Conservation (phyloP, 192 early-diverging fungal species). For the Linnemannia zychae region DNA sequence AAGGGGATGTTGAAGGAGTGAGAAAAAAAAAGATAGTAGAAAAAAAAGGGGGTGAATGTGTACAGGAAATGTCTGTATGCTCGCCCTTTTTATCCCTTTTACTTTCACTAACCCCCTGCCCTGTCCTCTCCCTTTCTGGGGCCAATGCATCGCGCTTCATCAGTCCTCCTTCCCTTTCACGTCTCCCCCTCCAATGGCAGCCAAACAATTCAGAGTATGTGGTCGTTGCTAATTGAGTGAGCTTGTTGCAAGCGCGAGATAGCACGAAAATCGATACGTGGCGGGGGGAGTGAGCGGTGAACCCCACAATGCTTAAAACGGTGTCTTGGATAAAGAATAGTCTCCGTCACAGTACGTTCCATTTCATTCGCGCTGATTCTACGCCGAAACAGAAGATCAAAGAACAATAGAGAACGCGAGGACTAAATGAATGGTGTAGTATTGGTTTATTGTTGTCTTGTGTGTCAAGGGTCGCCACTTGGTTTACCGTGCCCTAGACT, state of each 20-base stretch:
- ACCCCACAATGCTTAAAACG: neutral
- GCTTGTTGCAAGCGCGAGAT: neutral
- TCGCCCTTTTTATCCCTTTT: neutral
- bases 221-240: neutral
- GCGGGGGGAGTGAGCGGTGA: neutral
- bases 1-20: neutral
- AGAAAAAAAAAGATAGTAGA: neutral
- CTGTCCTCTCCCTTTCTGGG: neutral
- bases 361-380: neutral
- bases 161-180: neutral
- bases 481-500: constrained; percentile 38
- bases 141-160: neutral
- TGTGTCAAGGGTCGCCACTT: neutral
- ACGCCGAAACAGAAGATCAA: neutral
- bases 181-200: neutral
- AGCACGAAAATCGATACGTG: neutral
- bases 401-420: neutral
- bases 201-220: neutral
- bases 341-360: too few relatives aligned
- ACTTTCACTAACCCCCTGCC: neutral
- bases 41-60: neutral
- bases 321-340: too few relatives aligned
- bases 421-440: neutral
- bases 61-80: neutral
- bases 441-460: neutral